Evolutionary conservation across 345 rosid genomes (phyloP).

Genomic region (Gossypium mustelinum): DNA sequence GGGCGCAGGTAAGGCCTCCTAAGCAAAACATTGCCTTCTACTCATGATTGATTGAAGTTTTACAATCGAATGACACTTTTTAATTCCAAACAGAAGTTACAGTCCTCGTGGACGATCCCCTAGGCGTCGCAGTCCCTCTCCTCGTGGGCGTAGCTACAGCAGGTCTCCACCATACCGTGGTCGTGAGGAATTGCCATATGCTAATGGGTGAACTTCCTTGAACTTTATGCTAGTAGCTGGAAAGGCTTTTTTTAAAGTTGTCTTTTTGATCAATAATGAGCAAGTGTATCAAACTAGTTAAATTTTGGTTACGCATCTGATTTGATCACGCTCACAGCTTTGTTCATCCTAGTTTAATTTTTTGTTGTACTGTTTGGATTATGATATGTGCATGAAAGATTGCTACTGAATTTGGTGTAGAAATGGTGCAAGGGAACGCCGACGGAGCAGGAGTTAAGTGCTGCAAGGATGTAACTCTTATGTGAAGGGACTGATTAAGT

Average conservation of each 20-base stretch:
- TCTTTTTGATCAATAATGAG: not conserved
- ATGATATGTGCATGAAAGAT: constrained; percentile 5
- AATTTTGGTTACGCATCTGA: not conserved
- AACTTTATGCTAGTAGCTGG: not conserved
- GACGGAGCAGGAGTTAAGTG: constrained; percentile 86
- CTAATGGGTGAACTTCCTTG: constrained; percentile 63
- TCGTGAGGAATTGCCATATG: constrained; percentile 79
- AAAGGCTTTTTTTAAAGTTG: not conserved
- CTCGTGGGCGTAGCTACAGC: constrained; percentile 86
- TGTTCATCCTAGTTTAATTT: not conserved
- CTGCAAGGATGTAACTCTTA: constrained; percentile 17
- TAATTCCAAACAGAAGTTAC: constrained; percentile 50
- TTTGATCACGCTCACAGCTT: not conserved
- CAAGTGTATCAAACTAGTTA: not conserved
- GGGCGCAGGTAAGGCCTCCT: constrained; percentile 51
- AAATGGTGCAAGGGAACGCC: constrained; percentile 73
- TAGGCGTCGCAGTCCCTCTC: constrained; percentile 74
- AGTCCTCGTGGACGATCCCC: constrained; percentile 91
- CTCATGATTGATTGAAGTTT: not conserved
- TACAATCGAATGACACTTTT: not conserved
- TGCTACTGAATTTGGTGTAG: constrained; percentile 39
- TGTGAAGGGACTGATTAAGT: constrained; percentile 38
- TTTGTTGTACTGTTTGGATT: not conserved
- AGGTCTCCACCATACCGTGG: constrained; percentile 80
- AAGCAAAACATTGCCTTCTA: not conserved